Percentiles rank a stretch among this genome's conserved stretches.
These are phyloP conservation scores for Neurospora terricola DNA, from an alignment of 495 filamentous ascomycete species.

Conservation along the genomic window DNA sequence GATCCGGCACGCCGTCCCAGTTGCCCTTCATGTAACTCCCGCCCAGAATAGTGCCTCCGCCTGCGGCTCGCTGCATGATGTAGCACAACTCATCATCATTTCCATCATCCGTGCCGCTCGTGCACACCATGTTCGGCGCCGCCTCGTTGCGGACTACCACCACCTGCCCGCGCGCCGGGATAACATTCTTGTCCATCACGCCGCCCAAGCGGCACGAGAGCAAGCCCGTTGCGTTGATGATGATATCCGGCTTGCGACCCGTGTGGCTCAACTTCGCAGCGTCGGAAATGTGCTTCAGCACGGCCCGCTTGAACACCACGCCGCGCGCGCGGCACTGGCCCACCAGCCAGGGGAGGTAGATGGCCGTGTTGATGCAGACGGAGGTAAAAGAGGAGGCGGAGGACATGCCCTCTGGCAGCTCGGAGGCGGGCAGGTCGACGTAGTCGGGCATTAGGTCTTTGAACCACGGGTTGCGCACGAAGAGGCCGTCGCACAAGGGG, in stretches of 20 bases:
- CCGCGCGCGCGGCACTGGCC: constrained; percentile 65
- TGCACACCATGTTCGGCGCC: constrained; percentile 55
- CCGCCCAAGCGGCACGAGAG: constrained; percentile 66
- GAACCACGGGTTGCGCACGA: constrained; percentile 71
- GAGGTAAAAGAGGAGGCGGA: constrained; percentile 66
- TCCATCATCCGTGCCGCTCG: constrained; percentile 73
- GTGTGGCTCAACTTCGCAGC: constrained; percentile 56
- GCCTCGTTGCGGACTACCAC: constrained; percentile 81
- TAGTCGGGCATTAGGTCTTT: constrained; percentile 65
- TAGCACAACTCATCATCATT: constrained; percentile 66
- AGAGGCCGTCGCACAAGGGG: constrained; percentile 46
- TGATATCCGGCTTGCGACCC: constrained; percentile 52
- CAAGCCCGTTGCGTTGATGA: constrained; percentile 85
- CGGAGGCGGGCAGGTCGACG: constrained; percentile 40
- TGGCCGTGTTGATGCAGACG: constrained; percentile 80
- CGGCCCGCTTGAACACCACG: constrained; percentile 49
- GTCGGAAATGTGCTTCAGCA: constrained; percentile 60
- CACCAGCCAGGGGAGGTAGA: constrained; percentile 80
- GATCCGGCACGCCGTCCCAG: constrained; percentile 77
- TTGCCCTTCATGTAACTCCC: constrained; percentile 76
- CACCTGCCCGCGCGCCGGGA: constrained; percentile 77
- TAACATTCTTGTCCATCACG: constrained; percentile 64
- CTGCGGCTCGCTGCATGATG: constrained; percentile 82
- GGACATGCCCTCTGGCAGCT: constrained; percentile 52
- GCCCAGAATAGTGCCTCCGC: constrained; percentile 68